phyloP scores from a whole-genome alignment of 495 filamentous ascomycete genomes.

The Chaetomidium leptoderma region DNA sequence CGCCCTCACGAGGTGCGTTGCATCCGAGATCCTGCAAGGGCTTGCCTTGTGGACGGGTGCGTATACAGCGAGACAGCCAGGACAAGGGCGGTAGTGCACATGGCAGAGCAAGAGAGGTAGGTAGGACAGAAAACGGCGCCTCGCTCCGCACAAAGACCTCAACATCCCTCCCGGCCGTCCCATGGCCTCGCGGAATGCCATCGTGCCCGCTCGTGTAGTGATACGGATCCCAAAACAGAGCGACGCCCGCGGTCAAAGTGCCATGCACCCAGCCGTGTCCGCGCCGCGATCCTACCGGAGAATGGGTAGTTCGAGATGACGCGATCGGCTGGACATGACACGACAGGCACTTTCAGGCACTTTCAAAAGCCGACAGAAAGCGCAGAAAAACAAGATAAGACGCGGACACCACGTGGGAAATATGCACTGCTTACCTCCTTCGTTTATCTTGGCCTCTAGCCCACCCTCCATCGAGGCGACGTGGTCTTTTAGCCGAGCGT shows the following conservation, averaged over 20 bases:
- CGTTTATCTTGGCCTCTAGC: conserved; percentile 83
- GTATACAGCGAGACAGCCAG: neutral
- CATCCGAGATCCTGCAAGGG: conserved; percentile 30
- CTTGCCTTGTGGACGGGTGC: neutral
- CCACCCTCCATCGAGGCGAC: conserved; percentile 82
- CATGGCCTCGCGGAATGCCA: neutral
- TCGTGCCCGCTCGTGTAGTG: neutral
- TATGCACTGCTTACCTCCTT: conserved; percentile 70
- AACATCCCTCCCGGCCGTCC: neutral
- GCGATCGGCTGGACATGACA: conserved; percentile 1
- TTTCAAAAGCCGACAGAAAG: conserved; percentile 40
- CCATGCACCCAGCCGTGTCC: conserved; percentile 16
- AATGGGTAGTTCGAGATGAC: conserved; percentile 1
- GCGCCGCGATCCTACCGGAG: conserved; percentile 13
- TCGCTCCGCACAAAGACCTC: neutral
- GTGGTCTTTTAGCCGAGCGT: conserved; percentile 90
- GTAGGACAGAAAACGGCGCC: conserved; percentile 5
- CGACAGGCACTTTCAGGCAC: conserved; percentile 8
- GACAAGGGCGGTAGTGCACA: neutral
- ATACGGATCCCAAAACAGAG: neutral
- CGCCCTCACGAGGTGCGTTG: conserved; percentile 12
- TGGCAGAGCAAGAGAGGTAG: neutral
- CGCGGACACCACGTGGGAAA: conserved; percentile 9
- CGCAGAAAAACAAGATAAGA: conserved; percentile 13
- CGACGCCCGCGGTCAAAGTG: neutral